These are phyloP conservation scores for Corymbia maculata DNA, from an alignment of 345 rosid species.

Conservation along the genomic window DNA sequence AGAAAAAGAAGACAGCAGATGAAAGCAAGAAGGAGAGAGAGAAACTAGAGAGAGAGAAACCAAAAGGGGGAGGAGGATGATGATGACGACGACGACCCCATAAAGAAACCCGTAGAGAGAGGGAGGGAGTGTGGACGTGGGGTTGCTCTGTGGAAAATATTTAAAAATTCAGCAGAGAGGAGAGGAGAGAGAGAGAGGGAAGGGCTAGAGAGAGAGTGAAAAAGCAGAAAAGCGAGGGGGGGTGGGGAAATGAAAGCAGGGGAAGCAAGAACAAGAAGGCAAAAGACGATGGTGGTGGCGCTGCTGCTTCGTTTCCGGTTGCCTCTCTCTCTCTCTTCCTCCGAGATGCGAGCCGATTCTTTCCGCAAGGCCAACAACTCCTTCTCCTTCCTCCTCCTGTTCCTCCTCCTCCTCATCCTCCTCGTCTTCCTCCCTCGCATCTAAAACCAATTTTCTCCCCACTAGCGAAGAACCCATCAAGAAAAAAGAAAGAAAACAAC, in stretches of 20 bases:
- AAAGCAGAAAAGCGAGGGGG: neutral
- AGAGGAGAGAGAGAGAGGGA: neutral
- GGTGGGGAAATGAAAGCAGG: constrained; percentile 1
- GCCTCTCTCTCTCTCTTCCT: neutral
- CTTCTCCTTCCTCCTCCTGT: neutral
- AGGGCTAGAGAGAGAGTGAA: neutral
- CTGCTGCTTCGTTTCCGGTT: neutral
- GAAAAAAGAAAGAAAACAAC: neutral
- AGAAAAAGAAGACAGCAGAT: neutral
- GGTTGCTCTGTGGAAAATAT: neutral
- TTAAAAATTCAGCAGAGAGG: neutral
- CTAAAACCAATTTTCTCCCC: neutral
- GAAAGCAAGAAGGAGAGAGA: neutral
- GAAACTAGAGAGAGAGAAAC: neutral
- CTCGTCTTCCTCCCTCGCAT: constrained; percentile 14
- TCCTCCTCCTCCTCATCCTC: constrained; percentile 30
- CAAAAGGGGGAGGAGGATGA: neutral
- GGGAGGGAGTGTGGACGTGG: neutral
- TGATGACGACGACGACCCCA: neutral
- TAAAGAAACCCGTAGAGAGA: neutral
- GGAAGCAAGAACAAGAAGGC: neutral
- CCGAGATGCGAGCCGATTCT: constrained; percentile 63
- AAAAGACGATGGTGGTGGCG: neutral
- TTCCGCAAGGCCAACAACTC: constrained; percentile 38
- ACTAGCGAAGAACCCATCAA: neutral